These are phyloP conservation scores for Rhynchosporium agropyri DNA, from an alignment of 2,329 filamentous ascomycete species.

Conservation along the genomic window DNA sequence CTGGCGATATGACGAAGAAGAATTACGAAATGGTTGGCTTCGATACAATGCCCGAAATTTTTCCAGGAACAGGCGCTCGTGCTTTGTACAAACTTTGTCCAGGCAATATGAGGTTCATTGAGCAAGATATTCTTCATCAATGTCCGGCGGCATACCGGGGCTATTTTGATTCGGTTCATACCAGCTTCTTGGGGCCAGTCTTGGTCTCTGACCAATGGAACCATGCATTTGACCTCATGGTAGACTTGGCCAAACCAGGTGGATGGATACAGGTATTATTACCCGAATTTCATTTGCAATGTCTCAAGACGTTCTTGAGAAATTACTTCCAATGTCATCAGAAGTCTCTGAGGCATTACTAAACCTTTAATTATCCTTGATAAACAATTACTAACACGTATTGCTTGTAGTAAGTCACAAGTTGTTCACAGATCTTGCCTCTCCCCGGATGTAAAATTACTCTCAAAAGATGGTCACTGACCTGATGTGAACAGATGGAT, in stretches of 20 bases:
- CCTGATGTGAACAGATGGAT: slow-evolving; percentile 2
- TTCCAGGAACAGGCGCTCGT: background rate
- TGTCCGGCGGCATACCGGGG: background rate
- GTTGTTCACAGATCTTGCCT: too few relatives aligned
- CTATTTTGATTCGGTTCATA: slow-evolving; percentile 6
- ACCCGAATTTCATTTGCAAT: background rate
- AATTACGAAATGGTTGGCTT: slow-evolving; percentile 1
- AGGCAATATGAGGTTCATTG: background rate
- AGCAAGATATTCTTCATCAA: background rate
- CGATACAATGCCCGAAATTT: background rate
- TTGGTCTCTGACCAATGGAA: background rate
- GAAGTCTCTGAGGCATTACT: too few relatives aligned
- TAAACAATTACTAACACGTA: too few relatives aligned
- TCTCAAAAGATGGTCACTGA: background rate
- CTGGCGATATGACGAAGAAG: background rate
- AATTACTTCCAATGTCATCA: background rate
- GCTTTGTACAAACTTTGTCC: background rate
- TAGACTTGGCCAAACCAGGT: background rate
- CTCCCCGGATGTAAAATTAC: too few relatives aligned
- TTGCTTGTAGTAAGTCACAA: too few relatives aligned
- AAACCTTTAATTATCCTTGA: too few relatives aligned
- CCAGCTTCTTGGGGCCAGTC: slow-evolving; percentile 13
- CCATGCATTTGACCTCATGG: background rate
- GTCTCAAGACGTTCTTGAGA: background rate
- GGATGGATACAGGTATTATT: slow-evolving; percentile 7